These are phyloP conservation scores for Ceratonia siliqua DNA, from an alignment of 306 rosid genomes.

Conservation along the genomic window DNA sequence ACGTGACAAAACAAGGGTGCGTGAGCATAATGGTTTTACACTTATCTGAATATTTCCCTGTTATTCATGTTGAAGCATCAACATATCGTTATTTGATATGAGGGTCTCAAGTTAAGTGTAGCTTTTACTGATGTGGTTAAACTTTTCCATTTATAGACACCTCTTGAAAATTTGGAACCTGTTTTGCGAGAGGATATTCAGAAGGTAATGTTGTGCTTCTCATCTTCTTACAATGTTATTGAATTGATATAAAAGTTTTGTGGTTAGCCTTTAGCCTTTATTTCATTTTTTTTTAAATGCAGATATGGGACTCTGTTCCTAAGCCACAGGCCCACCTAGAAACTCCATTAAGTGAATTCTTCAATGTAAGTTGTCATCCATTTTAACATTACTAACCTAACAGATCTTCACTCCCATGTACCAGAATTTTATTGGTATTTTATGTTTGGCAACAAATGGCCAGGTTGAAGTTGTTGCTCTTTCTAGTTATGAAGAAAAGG, in stretches of 20 bases:
- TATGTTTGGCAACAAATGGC: conserved; percentile 43
- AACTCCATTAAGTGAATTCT: conserved; percentile 95
- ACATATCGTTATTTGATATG: background rate
- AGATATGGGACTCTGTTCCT: conserved; percentile 99
- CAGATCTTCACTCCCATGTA: conserved; percentile 10
- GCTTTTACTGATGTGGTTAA: conserved; percentile 33
- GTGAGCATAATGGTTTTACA: conserved; percentile 32
- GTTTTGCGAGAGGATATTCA: conserved; percentile 96
- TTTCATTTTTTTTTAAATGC: conserved; percentile 24
- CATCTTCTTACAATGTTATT: conserved; percentile 16
- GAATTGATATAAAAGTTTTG: conserved; percentile 1
- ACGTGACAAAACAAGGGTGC: conserved; percentile 96
- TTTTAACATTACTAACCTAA: conserved; percentile 26
- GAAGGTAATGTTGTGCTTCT: conserved; percentile 57
- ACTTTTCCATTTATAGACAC: conserved; percentile 63
- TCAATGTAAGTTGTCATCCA: conserved; percentile 58
- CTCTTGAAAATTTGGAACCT: conserved; percentile 96
- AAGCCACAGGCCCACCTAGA: conserved; percentile 88
- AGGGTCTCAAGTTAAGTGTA: conserved; percentile 18
- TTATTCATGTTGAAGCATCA: background rate
- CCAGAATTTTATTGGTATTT: conserved; percentile 16
- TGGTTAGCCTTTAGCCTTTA: conserved; percentile 1
- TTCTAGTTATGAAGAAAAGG: conserved; percentile 97
- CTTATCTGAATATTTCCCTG: background rate
- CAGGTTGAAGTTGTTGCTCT: conserved; percentile 99